phyloP scores from a whole-genome alignment of 2,329 filamentous ascomycete genomes.

The Penicillium brevicompactum region DNA sequence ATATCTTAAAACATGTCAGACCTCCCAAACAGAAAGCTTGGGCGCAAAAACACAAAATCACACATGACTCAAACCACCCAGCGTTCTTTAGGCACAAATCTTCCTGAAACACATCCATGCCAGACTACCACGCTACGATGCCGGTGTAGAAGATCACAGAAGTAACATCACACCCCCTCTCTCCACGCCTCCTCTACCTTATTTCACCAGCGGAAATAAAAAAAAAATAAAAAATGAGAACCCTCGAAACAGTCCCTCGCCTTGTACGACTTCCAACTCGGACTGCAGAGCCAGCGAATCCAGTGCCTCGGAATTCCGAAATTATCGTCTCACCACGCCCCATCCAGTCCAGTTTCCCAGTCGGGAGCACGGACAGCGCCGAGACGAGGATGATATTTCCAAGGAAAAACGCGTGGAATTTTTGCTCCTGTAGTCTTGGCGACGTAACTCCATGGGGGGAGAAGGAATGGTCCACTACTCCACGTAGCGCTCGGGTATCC shows the following conservation, averaged over 20 bases:
- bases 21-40: constrained; percentile 1
- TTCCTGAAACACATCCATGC: constrained; percentile 5
- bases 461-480: no score
- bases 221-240: not conserved
- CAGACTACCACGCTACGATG: not conserved
- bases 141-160: not conserved
- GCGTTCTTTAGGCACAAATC: not conserved
- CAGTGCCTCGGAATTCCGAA: constrained; percentile 17
- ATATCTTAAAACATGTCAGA: constrained; percentile 6
- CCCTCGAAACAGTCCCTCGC: constrained; percentile 5
- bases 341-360: constrained; percentile 7
- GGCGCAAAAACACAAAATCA: not conserved
- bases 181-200: not conserved
- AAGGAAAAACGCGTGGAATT: not conserved
- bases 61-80: not conserved
- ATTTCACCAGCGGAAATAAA: not conserved
- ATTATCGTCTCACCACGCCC: constrained; percentile 11
- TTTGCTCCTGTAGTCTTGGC: not conserved
- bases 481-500: not conserved
- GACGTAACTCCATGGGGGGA: not conserved
- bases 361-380: constrained; percentile 3
- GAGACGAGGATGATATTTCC: not conserved
- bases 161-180: not conserved
- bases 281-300: constrained; percentile 14
- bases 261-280: constrained; percentile 9